These are phyloP conservation scores for Pestalotiopsis sp. DNA, from an alignment of 2,329 filamentous ascomycete genomes.

Conservation along the genomic window DNA sequence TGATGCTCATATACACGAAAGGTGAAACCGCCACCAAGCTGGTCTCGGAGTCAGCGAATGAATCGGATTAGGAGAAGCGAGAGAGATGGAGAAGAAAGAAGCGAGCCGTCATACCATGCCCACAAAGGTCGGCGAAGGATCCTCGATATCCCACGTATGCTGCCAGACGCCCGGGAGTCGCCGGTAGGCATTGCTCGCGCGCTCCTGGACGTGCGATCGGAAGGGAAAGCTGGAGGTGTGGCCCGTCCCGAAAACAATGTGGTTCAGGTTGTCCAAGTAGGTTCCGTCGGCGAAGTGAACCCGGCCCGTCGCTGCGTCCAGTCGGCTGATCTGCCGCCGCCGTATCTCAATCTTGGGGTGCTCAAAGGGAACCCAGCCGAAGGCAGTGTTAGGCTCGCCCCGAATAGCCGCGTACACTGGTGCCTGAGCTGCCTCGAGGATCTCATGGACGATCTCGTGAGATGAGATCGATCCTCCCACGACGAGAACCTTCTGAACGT, in stretches of 20 bases:
- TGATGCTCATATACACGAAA: slow-evolving; percentile 40
- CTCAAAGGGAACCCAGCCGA: slow-evolving; percentile 56
- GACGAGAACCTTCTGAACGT: slow-evolving; percentile 49
- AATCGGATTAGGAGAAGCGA: not conserved
- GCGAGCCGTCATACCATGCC: slow-evolving; percentile 30
- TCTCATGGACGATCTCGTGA: slow-evolving; percentile 55
- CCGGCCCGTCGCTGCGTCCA: slow-evolving; percentile 34
- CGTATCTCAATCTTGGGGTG: slow-evolving; percentile 47
- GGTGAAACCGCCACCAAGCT: slow-evolving; percentile 36
- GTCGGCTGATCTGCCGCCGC: slow-evolving; percentile 43
- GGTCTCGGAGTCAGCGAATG: not conserved
- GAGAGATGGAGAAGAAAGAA: not conserved
- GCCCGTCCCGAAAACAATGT: slow-evolving; percentile 60
- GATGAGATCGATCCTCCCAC: slow-evolving; percentile 60
- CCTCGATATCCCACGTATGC: slow-evolving; percentile 35
- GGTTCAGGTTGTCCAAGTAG: slow-evolving; percentile 47
- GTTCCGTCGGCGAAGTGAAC: slow-evolving; percentile 55
- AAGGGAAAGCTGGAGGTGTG: slow-evolving; percentile 60
- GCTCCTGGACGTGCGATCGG: slow-evolving; percentile 44
- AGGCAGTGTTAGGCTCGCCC: slow-evolving; percentile 47
- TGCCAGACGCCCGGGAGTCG: slow-evolving; percentile 36
- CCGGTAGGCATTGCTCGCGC: slow-evolving; percentile 36
- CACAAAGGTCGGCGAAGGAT: slow-evolving; percentile 33
- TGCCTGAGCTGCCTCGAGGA: slow-evolving; percentile 43
- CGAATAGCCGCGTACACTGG: slow-evolving; percentile 51